Conservation (phyloP, 2,329 filamentous ascomycete genomes). For the Colletotrichum euphorbiae region DNA sequence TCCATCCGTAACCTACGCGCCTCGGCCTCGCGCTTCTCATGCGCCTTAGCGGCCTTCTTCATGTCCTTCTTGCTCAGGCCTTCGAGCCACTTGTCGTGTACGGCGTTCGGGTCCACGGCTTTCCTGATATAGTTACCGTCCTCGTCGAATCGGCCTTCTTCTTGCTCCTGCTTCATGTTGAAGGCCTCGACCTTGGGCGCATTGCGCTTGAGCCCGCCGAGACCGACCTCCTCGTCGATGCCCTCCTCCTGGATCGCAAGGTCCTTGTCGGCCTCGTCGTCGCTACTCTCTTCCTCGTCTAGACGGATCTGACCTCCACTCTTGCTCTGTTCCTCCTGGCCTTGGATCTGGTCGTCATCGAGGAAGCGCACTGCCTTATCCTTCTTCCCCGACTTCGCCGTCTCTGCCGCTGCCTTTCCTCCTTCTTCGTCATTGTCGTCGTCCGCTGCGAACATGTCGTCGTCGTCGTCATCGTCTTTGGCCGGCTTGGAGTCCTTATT, state of each 20-base stretch:
- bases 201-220: constrained; percentile 90
- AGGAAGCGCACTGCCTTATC: constrained; percentile 72
- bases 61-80: constrained; percentile 95
- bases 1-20: constrained; percentile 75
- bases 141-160: constrained; percentile 93
- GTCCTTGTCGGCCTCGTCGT: constrained; percentile 78
- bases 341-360: constrained; percentile 75
- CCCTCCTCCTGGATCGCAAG: constrained; percentile 80
- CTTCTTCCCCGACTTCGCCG: constrained; percentile 58
- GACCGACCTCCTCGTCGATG: constrained; percentile 89
- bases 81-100: constrained; percentile 92
- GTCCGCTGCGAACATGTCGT: constrained; percentile 83
- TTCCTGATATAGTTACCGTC: constrained; percentile 92
- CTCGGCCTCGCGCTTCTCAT: constrained; percentile 86
- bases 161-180: constrained; percentile 90
- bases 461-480: constrained; percentile 55
- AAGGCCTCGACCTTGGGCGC: constrained; percentile 96
- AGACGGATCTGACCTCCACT: constrained; percentile 78
- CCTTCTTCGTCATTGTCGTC: constrained; percentile 61
- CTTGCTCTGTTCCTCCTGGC: constrained; percentile 80
- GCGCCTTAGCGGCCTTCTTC: constrained; percentile 85
- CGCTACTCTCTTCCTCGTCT: constrained; percentile 66
- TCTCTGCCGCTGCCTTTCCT: constrained; percentile 40
- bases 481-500: constrained; percentile 47
- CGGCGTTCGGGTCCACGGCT: constrained; percentile 86